Conservation (phyloP, 2,329 filamentous ascomycete genomes). For the Pyrenochaeta sp. region DNA sequence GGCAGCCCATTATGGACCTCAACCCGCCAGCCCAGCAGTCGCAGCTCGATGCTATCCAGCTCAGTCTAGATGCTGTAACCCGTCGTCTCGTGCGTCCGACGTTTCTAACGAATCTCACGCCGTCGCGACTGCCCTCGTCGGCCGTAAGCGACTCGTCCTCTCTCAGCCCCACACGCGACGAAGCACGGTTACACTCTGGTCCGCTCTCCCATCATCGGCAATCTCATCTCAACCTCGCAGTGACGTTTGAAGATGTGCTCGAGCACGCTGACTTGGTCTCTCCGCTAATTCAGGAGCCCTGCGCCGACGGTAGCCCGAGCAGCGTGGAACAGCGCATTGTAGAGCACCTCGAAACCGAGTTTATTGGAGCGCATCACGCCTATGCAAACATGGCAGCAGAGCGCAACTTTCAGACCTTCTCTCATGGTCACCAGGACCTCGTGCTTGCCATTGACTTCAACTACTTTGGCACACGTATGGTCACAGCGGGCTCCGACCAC, state of each 20-base stretch:
- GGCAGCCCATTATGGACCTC: constrained; percentile 39
- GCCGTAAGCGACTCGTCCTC: constrained; percentile 50
- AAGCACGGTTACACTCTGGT: constrained; percentile 40
- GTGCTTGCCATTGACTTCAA: constrained; percentile 90
- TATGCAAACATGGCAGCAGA: constrained; percentile 48
- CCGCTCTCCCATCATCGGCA: constrained; percentile 35
- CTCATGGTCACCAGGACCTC: constrained; percentile 79
- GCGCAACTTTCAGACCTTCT: constrained; percentile 64
- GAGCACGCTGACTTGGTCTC: constrained; percentile 43
- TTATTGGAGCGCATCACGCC: constrained; percentile 39
- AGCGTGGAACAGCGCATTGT: constrained; percentile 36
- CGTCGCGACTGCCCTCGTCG: constrained; percentile 48
- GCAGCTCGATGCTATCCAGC: constrained; percentile 42
- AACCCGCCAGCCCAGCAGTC: constrained; percentile 28
- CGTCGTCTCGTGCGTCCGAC: constrained; percentile 41
- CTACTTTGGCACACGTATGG: constrained; percentile 88
- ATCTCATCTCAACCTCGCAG: constrained; percentile 43
- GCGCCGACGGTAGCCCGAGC: constrained; percentile 37
- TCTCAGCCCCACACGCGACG: constrained; percentile 44
- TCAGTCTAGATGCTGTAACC: constrained; percentile 44
- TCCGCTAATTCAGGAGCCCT: constrained; percentile 46
- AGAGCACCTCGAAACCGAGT: constrained; percentile 36
- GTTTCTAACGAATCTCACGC: constrained; percentile 47
- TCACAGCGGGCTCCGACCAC: constrained; percentile 90
- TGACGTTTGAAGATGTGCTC: constrained; percentile 39